phyloP scores from a whole-genome alignment of 352 stramenopile species.

The Pythium monospermum region DNA sequence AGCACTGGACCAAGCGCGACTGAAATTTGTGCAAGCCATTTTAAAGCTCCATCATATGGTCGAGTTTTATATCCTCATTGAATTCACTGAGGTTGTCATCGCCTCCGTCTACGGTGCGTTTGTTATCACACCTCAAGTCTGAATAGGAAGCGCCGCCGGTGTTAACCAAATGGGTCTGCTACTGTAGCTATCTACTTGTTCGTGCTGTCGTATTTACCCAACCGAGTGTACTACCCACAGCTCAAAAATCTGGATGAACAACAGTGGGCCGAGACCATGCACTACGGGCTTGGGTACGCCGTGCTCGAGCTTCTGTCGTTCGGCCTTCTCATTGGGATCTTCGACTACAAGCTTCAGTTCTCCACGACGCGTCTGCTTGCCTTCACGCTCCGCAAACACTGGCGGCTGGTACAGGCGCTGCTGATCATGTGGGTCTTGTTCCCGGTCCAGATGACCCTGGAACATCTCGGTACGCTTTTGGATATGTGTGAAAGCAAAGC shows the following conservation, averaged over 20 bases:
- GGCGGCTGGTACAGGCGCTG: conserved; percentile 20
- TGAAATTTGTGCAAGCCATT: not conserved
- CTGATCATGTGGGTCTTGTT: conserved; percentile 19
- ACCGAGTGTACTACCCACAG: conserved; percentile 22
- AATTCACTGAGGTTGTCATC: conserved; percentile 16
- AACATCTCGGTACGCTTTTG: conserved; percentile 10
- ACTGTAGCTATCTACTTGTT: no score
- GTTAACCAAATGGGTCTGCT: no score
- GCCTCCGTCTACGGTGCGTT: conserved; percentile 14
- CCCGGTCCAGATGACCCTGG: conserved; percentile 3
- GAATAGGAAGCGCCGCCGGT: no score
- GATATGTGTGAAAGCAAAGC: not conserved
- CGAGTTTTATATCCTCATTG: conserved; percentile 20
- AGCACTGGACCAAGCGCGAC: not conserved
- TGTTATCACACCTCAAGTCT: no score
- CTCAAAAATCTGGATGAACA: not conserved
- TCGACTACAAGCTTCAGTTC: conserved; percentile 26
- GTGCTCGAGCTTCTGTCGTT: conserved; percentile 30
- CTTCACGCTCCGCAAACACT: conserved; percentile 34
- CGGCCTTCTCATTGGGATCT: conserved; percentile 13
- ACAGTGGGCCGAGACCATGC: not conserved
- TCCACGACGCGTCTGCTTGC: conserved; percentile 23
- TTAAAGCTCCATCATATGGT: conserved; percentile 2
- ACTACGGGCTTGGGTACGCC: conserved; percentile 19
- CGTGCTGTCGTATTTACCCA: conserved; percentile 26